These are phyloP conservation scores for Citeromyces siamensis DNA, from an alignment of 1,139 yeast species.

Conservation along the genomic window DNA sequence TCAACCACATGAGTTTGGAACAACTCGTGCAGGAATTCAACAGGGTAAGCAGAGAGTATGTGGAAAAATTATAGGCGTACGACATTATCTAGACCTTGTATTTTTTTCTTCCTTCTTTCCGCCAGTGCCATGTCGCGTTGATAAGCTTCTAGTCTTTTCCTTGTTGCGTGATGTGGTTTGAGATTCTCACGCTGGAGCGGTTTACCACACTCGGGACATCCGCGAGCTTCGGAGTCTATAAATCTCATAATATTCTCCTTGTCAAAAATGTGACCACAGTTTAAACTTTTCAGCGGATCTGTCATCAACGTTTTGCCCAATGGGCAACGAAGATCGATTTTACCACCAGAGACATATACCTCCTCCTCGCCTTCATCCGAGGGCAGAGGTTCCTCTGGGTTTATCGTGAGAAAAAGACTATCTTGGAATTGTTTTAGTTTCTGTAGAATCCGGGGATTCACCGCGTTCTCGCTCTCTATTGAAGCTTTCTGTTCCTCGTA, in stretches of 20 bases:
- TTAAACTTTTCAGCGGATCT: slow-evolving; percentile 37
- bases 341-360: slow-evolving; percentile 54
- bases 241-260: slow-evolving; percentile 26
- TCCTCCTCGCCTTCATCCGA: slow-evolving; percentile 40
- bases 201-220: slow-evolving; percentile 39
- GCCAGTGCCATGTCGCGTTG: slow-evolving; percentile 12
- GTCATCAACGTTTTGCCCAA: slow-evolving; percentile 37
- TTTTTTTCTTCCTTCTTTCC: neutral
- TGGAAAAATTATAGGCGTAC: neutral
- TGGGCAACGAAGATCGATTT: slow-evolving; percentile 52
- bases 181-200: slow-evolving; percentile 20
- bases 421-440: neutral
- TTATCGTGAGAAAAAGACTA: slow-evolving; percentile 2
- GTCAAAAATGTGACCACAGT: slow-evolving; percentile 55
- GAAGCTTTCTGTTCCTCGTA: neutral
- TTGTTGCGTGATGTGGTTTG: slow-evolving; percentile 34
- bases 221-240: slow-evolving; percentile 11
- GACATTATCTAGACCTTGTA: neutral
- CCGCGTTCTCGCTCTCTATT: neutral
- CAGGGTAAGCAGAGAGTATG: neutral
- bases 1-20: neutral
- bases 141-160: slow-evolving; percentile 31
- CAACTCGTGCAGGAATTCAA: neutral
- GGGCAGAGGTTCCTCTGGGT: slow-evolving; percentile 6
- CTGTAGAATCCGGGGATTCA: neutral